phyloP scores from a whole-genome alignment of 2,329 filamentous ascomycete genomes.

The Aureobasidium sp. region DNA sequence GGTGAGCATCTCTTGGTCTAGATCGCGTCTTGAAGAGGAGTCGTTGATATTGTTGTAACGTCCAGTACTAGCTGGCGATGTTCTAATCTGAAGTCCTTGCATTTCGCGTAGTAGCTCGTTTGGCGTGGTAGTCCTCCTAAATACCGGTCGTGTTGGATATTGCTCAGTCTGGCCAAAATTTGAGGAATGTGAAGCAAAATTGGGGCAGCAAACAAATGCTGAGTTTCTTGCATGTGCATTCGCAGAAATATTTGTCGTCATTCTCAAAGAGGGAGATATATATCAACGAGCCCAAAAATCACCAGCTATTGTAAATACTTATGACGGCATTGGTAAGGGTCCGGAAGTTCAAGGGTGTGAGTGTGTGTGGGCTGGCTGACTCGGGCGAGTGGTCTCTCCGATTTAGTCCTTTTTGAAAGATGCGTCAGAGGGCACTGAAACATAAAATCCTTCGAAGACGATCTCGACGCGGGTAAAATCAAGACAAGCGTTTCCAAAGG shows the following conservation, averaged over 20 bases:
- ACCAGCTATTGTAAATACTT: background rate
- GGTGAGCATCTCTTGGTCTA: constrained; percentile 10
- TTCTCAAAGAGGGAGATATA: constrained; percentile 1
- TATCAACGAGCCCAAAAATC: background rate
- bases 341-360: background rate
- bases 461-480: constrained; percentile 6
- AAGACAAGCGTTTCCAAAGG: constrained; percentile 6
- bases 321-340: constrained; percentile 14
- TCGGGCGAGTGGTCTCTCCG: background rate
- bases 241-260: background rate
- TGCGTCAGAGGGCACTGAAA: constrained; percentile 8
- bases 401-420: background rate
- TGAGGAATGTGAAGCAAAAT: constrained; percentile 11
- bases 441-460: constrained; percentile 11
- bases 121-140: background rate
- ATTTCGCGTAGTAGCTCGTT: constrained; percentile 5
- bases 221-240: constrained; percentile 7
- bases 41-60: background rate
- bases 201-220: constrained; percentile 4
- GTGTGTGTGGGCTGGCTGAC: constrained; percentile 9
- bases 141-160: constrained; percentile 1
- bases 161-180: constrained; percentile 2
- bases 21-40: background rate
- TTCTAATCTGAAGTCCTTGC: constrained; percentile 14
- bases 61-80: background rate